Conservation (phyloP, 78 protist species). For the Chrysochromulina parva region DNA sequence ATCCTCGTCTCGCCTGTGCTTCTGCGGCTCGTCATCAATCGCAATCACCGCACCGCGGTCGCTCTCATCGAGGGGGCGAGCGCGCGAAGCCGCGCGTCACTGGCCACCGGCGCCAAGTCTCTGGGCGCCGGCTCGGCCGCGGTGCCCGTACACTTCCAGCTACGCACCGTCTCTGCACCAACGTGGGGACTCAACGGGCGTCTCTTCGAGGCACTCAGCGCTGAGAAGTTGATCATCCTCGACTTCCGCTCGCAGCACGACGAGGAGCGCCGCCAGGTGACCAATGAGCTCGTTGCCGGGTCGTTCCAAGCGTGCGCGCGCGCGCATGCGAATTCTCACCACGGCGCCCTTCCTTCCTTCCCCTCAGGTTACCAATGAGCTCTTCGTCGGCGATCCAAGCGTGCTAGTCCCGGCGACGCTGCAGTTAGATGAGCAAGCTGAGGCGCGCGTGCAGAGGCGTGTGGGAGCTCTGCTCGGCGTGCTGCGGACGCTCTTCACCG, state of each 20-base stretch:
- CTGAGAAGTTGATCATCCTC: neutral
- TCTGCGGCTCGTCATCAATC: neutral
- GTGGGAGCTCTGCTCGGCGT: neutral
- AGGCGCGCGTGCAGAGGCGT: neutral
- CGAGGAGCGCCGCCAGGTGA: neutral
- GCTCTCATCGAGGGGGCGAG: neutral
- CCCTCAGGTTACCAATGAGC: neutral
- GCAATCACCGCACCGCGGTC: neutral
- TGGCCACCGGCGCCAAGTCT: neutral
- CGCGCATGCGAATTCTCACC: too few relatives aligned
- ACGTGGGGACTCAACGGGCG: neutral
- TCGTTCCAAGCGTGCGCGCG: neutral
- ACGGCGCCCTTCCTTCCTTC: too few relatives aligned
- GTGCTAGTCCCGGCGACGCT: neutral
- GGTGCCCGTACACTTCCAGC: neutral
- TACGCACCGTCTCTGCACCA: neutral
- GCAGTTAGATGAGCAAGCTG: neutral
- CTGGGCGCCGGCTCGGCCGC: neutral
- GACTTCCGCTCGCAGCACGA: slow-evolving; percentile 13
- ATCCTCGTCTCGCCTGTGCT: neutral
- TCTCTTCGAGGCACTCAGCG: neutral
- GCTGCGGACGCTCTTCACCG: neutral
- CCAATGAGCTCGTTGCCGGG: neutral
- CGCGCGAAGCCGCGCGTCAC: neutral
- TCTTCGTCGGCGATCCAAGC: neutral